A percentile compares a stretch with the other conserved stretches of the same genome.
Evolutionary conservation across 2,329 filamentous ascomycete genomes (phyloP).

Genomic region (Stachybotrys chartarum): DNA sequence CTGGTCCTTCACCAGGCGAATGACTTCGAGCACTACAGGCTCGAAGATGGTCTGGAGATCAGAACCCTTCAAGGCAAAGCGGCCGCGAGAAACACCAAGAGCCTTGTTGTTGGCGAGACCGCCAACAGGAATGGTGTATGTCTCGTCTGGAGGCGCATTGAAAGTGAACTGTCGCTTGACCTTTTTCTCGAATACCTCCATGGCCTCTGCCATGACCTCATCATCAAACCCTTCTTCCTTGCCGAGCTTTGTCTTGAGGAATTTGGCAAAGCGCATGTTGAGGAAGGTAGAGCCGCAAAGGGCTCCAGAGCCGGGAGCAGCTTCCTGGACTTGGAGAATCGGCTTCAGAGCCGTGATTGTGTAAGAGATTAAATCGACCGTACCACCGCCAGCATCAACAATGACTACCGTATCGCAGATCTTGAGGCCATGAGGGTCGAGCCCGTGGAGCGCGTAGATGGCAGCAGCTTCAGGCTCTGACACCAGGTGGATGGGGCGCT

Average conservation of each 20-base stretch:
- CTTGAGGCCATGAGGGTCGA: slow-evolving; percentile 29
- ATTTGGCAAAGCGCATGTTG: slow-evolving; percentile 35
- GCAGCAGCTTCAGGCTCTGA: slow-evolving; percentile 44
- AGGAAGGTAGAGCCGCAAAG: slow-evolving; percentile 39
- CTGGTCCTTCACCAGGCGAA: slow-evolving; percentile 34
- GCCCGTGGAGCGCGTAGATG: slow-evolving; percentile 34
- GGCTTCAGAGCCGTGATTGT: slow-evolving; percentile 35
- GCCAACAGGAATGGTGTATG: slow-evolving; percentile 27
- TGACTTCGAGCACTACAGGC: slow-evolving; percentile 34
- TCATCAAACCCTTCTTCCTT: slow-evolving; percentile 31
- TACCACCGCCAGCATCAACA: slow-evolving; percentile 45
- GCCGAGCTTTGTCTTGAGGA: slow-evolving; percentile 30
- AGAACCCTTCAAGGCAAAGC: slow-evolving; percentile 26
- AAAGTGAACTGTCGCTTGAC: slow-evolving; percentile 29
- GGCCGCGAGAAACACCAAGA: slow-evolving; percentile 28
- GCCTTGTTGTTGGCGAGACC: slow-evolving; percentile 31
- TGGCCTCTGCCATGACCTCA: slow-evolving; percentile 28
- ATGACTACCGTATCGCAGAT: slow-evolving; percentile 39
- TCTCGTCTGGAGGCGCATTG: slow-evolving; percentile 19
- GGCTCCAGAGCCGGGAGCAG: slow-evolving; percentile 35
- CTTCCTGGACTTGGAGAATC: slow-evolving; percentile 35
- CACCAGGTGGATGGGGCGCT: slow-evolving; percentile 30
- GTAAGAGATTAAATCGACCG: slow-evolving; percentile 44
- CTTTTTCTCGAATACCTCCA: slow-evolving; percentile 34
- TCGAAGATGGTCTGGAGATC: slow-evolving; percentile 36